Evolutionary conservation across 805 yeast genomes (phyloP).

Genomic region (Monosporozyma solicola): DNA sequence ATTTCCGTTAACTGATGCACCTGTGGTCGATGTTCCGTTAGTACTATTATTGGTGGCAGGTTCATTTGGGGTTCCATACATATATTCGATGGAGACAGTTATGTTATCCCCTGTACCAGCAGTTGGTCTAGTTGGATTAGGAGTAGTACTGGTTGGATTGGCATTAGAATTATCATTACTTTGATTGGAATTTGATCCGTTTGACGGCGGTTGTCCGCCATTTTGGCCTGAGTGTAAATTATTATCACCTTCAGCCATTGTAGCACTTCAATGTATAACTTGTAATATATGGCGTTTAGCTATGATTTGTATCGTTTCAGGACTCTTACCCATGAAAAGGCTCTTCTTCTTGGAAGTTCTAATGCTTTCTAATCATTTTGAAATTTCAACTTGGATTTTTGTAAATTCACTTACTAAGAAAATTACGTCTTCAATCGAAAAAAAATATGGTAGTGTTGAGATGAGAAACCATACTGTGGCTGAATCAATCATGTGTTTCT

Average conservation of each 20-base stretch:
- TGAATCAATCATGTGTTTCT: background rate
- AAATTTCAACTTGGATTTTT: background rate
- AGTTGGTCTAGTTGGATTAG: background rate
- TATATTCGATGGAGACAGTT: slow-evolving; percentile 3
- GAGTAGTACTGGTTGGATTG: slow-evolving; percentile 24
- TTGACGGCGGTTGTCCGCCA: slow-evolving; percentile 17
- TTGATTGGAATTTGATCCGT: background rate
- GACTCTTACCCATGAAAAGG: background rate
- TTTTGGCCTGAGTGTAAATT: background rate
- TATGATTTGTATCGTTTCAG: background rate
- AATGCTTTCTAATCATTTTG: background rate
- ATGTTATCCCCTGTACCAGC: background rate
- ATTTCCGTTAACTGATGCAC: background rate
- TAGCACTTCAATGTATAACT: slow-evolving; percentile 15
- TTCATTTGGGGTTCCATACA: slow-evolving; percentile 4
- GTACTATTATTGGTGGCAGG: slow-evolving; percentile 9
- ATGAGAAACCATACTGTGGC: background rate
- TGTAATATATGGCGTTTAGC: background rate
- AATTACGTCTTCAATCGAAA: background rate
- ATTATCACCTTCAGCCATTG: background rate
- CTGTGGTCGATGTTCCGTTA: background rate
- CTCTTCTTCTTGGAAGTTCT: background rate
- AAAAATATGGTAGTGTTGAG: background rate
- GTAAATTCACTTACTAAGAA: background rate
- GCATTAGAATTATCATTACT: slow-evolving; percentile 29